Evolutionary conservation across 345 rosid genomes (phyloP).

Genomic region (Aquilaria malaccensis): DNA sequence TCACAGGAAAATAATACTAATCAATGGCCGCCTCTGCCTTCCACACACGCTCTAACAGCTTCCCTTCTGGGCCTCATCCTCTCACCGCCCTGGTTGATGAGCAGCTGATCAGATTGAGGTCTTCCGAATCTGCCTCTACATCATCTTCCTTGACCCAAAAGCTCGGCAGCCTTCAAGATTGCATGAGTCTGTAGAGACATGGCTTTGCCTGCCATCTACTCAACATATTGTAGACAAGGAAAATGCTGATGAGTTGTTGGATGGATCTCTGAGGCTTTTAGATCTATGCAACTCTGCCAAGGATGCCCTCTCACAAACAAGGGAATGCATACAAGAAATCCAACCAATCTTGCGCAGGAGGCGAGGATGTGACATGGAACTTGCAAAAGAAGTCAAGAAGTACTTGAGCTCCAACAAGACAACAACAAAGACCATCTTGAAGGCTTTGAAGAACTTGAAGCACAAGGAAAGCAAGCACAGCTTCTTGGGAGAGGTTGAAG

Average conservation of each 20-base stretch:
- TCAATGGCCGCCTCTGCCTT: not conserved
- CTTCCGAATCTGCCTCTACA: constrained; percentile 10
- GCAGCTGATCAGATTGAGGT: not conserved
- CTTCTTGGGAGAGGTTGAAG: constrained; percentile 18
- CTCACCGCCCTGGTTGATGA: not conserved
- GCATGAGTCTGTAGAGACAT: constrained; percentile 20
- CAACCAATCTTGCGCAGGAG: constrained; percentile 30
- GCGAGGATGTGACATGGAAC: constrained; percentile 13
- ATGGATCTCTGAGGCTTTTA: constrained; percentile 24
- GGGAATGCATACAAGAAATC: constrained; percentile 23
- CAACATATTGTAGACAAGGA: constrained; percentile 23
- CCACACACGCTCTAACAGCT: not conserved
- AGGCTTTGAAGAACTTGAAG: constrained; percentile 27
- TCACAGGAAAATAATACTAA: not conserved
- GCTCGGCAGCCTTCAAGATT: constrained; percentile 26
- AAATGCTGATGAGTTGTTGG: constrained; percentile 21
- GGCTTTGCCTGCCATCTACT: constrained; percentile 22
- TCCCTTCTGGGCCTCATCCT: constrained; percentile 3
- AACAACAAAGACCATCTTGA: constrained; percentile 32
- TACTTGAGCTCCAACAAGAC: constrained; percentile 36
- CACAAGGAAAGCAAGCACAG: constrained; percentile 11
- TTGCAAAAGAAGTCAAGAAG: constrained; percentile 21
- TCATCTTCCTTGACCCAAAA: constrained; percentile 17
- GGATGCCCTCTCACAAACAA: constrained; percentile 27
- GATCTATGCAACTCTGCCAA: constrained; percentile 26